Conservation (phyloP, 2,329 filamentous ascomycete species). For the Epicoccum sorghinum region DNA sequence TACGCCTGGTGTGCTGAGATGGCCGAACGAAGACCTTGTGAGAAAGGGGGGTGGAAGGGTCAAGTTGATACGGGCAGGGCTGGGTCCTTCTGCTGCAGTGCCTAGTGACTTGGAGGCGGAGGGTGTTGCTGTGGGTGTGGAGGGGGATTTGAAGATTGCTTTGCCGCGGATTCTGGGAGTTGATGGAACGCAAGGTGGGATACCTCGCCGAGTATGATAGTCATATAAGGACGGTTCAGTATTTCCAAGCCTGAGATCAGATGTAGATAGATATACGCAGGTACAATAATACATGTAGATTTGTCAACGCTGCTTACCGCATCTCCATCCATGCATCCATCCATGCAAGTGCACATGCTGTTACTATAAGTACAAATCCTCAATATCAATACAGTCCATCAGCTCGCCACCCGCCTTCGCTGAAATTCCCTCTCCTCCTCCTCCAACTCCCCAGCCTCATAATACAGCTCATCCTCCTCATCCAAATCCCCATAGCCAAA, state of each 20-base stretch:
- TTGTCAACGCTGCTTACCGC: no score
- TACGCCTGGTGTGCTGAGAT: constrained; percentile 29
- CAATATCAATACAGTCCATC: no score
- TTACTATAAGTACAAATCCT: no score
- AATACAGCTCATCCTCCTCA: constrained; percentile 42
- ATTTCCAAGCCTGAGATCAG: no score
- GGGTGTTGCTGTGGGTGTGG: constrained; percentile 20
- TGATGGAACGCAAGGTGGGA: no score
- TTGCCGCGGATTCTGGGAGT: constrained; percentile 10
- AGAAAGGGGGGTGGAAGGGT: constrained; percentile 20
- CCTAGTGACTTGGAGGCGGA: constrained; percentile 23
- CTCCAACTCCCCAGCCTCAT: constrained; percentile 40
- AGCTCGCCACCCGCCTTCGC: neutral
- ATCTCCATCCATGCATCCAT: no score
- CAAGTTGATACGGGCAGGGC: constrained; percentile 24
- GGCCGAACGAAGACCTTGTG: constrained; percentile 31
- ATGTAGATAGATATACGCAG: no score
- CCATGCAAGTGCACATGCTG: no score
- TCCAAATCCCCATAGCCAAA: constrained; percentile 41
- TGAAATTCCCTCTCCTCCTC: constrained; percentile 20
- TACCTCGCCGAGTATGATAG: no score
- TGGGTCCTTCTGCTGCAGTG: constrained; percentile 19
- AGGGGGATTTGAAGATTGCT: constrained; percentile 23
- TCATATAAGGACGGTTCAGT: no score
- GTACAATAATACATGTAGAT: no score